Evolutionary conservation across 2,329 filamentous ascomycete genomes (phyloP).

Genomic region (Nemania sp.): DNA sequence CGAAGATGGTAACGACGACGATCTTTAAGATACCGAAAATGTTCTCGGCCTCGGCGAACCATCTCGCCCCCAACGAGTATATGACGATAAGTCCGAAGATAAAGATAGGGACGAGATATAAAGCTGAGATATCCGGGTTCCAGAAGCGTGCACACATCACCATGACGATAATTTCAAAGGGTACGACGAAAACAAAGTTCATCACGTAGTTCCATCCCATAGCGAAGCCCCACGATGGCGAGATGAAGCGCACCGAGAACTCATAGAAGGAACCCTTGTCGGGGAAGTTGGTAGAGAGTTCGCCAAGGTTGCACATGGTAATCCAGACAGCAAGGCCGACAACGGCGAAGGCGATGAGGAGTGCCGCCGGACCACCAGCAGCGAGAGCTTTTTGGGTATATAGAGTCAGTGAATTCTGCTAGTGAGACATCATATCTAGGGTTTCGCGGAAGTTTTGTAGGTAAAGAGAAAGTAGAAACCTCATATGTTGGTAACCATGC

Average conservation of each 20-base stretch:
- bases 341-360: slow-evolving; percentile 51
- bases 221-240: slow-evolving; percentile 54
- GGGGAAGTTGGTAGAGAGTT: slow-evolving; percentile 50
- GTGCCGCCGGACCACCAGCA: slow-evolving; percentile 49
- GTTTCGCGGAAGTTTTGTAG: neutral
- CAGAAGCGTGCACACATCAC: slow-evolving; percentile 50
- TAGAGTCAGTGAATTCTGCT: neutral
- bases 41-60: slow-evolving; percentile 64
- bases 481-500: neutral
- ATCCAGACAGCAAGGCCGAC: slow-evolving; percentile 52
- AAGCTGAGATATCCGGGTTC: slow-evolving; percentile 43
- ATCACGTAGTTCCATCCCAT: slow-evolving; percentile 57
- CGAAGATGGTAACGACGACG: slow-evolving; percentile 65
- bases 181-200: slow-evolving; percentile 54
- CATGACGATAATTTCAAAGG: slow-evolving; percentile 55
- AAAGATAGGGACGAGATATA: slow-evolving; percentile 54
- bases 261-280: slow-evolving; percentile 56
- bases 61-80: slow-evolving; percentile 60
- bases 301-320: slow-evolving; percentile 47
- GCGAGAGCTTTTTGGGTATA: slow-evolving; percentile 43
- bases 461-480: neutral
- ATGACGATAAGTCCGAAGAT: slow-evolving; percentile 56
- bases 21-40: slow-evolving; percentile 65
- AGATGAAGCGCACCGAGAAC: slow-evolving; percentile 54
- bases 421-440: neutral